phyloP scores from a whole-genome alignment of 176 grass and related monocot species.

The Musa schizocarpa region DNA sequence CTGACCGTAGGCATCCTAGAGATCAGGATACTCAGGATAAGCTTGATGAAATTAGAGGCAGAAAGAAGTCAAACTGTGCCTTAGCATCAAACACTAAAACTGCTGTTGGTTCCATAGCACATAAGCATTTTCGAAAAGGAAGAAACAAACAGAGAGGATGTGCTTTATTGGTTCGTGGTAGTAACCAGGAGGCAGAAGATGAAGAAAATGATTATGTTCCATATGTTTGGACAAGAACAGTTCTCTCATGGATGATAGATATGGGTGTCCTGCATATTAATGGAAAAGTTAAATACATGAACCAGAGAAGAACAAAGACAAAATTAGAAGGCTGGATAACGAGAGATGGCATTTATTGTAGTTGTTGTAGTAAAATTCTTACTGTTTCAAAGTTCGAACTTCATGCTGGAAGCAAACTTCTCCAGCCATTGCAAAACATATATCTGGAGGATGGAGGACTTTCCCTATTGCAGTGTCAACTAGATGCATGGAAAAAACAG shows the following conservation, averaged over 20 bases:
- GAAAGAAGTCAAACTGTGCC: slow-evolving; percentile 15
- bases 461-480: slow-evolving; percentile 66
- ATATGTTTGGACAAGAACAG: slow-evolving; percentile 68
- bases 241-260: slow-evolving; percentile 96
- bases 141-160: slow-evolving; percentile 36
- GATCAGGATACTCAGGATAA: slow-evolving; percentile 13
- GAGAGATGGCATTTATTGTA: slow-evolving; percentile 77
- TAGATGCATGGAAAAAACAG: slow-evolving; percentile 81
- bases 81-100: neutral
- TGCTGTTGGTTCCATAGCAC: neutral
- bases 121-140: slow-evolving; percentile 10
- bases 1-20: slow-evolving; percentile 30
- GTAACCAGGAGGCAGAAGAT: slow-evolving; percentile 32
- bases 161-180: slow-evolving; percentile 65
- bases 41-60: slow-evolving; percentile 22
- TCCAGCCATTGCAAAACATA: slow-evolving; percentile 57
- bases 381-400: slow-evolving; percentile 74
- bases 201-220: slow-evolving; percentile 43
- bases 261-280: slow-evolving; percentile 56
- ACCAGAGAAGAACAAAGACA: slow-evolving; percentile 46
- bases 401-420: slow-evolving; percentile 86
- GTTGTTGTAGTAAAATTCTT: slow-evolving; percentile 83
- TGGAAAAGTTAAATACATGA: slow-evolving; percentile 69
- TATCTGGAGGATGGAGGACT: slow-evolving; percentile 41
- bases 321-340: slow-evolving; percentile 67